Evolutionary conservation across 345 rosid species (phyloP), one percentile per base, ranked within the genome.

Genomic region (Populus deltoides): DNA sequence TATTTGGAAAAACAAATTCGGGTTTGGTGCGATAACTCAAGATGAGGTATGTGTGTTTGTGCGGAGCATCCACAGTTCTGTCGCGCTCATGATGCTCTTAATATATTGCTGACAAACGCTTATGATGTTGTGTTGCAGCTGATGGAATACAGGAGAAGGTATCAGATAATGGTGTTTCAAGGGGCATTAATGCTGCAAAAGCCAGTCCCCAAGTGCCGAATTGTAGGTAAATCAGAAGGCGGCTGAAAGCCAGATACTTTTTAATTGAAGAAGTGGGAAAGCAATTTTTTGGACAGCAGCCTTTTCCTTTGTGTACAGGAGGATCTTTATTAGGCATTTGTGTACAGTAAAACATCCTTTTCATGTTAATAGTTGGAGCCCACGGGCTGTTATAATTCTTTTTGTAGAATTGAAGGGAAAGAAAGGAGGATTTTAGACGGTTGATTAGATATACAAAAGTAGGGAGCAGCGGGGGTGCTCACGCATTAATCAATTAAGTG

Each of bases 1-100:
- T n/a, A 91, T 96, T 66, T 96, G 97, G 98, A 93, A 89, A 3
- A 88, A 87, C 71, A 92, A 90, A 81, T 96, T 96, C 59, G 93
- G 97, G 16, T 96, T 96, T 81, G 69, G 71, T 81, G 88, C 83
- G 80, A 83, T 93, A 84, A 77, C 79, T 1, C 80, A 82, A 1
- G 93, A 91, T 17, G 97, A 91, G 93, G 99, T 96, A 27, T 1
- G 61, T 11, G 25, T 68, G 49, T 69, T 69, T 5, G 11, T 41
- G 22, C 5, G 35, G 35, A 33, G 4, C 35, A 33, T 3, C 3
- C 35, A 33, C 35, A 33, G 35, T 33, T 33, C 35, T 33, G 35
- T 33, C 5, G 35, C 35, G 4, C 20, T 20, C 7, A 55, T 55
- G 61, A 0, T 55, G 61, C 61, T 11, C 17, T 47, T 47, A 22